Evolutionary conservation across 2,329 filamentous ascomycete genomes (phyloP).

Genomic region (Claviceps citrina): DNA sequence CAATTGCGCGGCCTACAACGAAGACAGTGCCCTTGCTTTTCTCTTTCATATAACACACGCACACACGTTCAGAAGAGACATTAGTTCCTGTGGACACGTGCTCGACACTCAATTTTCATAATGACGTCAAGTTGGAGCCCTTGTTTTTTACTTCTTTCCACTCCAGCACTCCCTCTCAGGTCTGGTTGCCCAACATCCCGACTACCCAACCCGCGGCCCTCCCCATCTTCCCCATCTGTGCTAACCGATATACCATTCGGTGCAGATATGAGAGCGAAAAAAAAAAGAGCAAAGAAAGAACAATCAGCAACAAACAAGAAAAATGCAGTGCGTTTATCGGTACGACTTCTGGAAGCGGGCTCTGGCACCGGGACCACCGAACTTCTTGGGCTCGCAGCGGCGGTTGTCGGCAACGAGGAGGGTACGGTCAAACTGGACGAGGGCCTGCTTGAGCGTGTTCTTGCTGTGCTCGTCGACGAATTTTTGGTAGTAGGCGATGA

Average conservation of each 20-base stretch:
- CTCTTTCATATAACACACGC: too few species aligned
- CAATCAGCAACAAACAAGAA: not conserved
- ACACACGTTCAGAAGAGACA: too few species aligned
- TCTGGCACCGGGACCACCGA: conserved; percentile 83
- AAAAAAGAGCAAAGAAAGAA: not conserved
- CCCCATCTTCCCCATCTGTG: not conserved
- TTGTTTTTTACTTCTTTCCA: too few species aligned
- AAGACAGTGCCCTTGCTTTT: too few species aligned
- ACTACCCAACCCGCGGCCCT: too few species aligned
- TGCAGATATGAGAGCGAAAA: not conserved
- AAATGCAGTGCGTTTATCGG: conserved; percentile 50
- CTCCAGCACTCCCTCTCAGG: too few species aligned
- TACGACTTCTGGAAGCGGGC: conserved; percentile 98
- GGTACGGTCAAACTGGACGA: conserved; percentile 91
- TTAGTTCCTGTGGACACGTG: too few species aligned
- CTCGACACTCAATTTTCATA: too few species aligned
- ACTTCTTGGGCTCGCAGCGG: conserved; percentile 98
- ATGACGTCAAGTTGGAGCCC: too few species aligned
- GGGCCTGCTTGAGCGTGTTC: conserved; percentile 96
- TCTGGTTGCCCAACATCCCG: too few species aligned
- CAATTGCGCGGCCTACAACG: too few species aligned
- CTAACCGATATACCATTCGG: conserved; percentile 3
- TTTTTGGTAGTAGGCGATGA: conserved; percentile 90
- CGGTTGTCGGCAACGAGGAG: conserved; percentile 98
- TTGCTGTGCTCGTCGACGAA: conserved; percentile 99